These are phyloP conservation scores for Sporisorium exsertum DNA, from an alignment of 1,284 basidiomycete species.

Conservation along the genomic window DNA sequence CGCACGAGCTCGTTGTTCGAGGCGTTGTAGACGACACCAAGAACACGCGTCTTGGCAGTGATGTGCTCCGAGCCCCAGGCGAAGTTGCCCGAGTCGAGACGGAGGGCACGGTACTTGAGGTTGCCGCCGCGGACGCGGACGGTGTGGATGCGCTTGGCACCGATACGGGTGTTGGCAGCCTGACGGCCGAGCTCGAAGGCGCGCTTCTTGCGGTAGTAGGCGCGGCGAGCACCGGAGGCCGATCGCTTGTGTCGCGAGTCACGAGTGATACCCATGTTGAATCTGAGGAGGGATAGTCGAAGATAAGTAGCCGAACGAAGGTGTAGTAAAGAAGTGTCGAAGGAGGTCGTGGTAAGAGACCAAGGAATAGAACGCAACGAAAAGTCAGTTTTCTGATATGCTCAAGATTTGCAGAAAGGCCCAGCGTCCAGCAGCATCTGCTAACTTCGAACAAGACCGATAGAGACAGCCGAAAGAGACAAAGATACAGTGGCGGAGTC, in stretches of 20 bases:
- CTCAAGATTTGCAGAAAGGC: background rate
- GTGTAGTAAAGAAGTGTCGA: background rate
- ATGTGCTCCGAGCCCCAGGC: conserved; percentile 70
- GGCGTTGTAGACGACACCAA: conserved; percentile 69
- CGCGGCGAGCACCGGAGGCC: conserved; percentile 66
- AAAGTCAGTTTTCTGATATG: conserved; percentile 6
- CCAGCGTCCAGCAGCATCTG: background rate
- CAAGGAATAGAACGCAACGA: background rate
- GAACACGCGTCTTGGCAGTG: conserved; percentile 69
- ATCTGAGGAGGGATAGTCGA: conserved; percentile 18
- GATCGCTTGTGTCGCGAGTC: conserved; percentile 69
- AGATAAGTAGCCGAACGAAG: background rate
- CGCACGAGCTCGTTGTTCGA: conserved; percentile 70
- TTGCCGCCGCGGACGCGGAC: conserved; percentile 69
- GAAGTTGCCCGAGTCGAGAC: conserved; percentile 69
- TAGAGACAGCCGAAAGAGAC: background rate
- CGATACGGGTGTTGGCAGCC: conserved; percentile 69
- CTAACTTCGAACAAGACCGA: background rate
- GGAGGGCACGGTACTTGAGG: conserved; percentile 69
- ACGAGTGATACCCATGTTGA: conserved; percentile 69
- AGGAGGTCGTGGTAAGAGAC: background rate
- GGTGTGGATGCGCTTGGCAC: conserved; percentile 68
- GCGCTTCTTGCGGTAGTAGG: conserved; percentile 69
- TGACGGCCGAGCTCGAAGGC: conserved; percentile 69
- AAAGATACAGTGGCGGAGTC: background rate